Percentiles rank a stretch among this genome's conserved stretches.
Conservation (phyloP, 768 basidiomycete species). For the Phaeolepiota aurea region DNA sequence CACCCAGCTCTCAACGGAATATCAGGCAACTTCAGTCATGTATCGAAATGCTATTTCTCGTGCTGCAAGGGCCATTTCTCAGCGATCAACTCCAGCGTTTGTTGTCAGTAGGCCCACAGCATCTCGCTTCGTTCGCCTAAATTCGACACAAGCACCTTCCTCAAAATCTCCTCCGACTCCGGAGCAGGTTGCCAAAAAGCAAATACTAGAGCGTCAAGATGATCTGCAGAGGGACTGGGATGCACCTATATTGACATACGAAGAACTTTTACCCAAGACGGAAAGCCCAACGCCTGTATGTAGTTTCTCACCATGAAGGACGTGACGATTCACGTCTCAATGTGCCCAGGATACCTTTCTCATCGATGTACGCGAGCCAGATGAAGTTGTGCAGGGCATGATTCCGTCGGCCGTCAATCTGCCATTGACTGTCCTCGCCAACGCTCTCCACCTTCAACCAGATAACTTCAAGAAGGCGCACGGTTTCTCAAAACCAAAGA, state of each 20-base stretch:
- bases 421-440: conserved; percentile 71
- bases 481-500: conserved; percentile 69
- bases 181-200: conserved; percentile 23
- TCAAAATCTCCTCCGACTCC: conserved; percentile 17
- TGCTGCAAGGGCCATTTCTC: conserved; percentile 10
- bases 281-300: conserved; percentile 62
- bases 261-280: conserved; percentile 74
- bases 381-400: conserved; percentile 85
- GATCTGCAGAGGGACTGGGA: conserved; percentile 68
- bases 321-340: conserved; percentile 6
- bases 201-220: conserved; percentile 24
- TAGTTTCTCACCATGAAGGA: conserved; percentile 3
- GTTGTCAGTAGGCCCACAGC: conserved; percentile 5
- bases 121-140: conserved; percentile 16
- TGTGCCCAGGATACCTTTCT: conserved; percentile 52
- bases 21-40: too few species aligned
- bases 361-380: conserved; percentile 89
- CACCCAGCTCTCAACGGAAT: too few species aligned
- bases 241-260: conserved; percentile 64
- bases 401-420: conserved; percentile 91
- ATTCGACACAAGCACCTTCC: conserved; percentile 18
- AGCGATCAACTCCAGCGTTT: background rate
- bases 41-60: conserved; percentile 18
- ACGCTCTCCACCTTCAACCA: conserved; percentile 50
- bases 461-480: conserved; percentile 50